Conservation (phyloP, 2,329 filamentous ascomycete genomes). For the Sporothrix humicola region DNA sequence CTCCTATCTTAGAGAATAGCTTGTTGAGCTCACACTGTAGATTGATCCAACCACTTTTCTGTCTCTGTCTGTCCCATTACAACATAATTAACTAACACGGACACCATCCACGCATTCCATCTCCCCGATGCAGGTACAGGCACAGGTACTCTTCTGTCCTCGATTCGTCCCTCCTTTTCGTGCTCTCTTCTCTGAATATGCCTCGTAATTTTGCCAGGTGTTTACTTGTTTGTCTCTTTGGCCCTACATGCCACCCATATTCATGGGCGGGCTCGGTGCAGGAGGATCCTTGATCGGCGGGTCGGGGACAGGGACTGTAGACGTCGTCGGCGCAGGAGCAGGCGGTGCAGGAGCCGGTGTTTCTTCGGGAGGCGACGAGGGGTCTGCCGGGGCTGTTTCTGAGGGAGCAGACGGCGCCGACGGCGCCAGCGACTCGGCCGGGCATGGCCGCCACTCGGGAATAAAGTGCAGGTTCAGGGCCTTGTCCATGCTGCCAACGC, state of each 20-base stretch:
- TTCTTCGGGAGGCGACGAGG: not conserved
- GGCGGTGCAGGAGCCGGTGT: not conserved
- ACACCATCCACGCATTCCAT: no score
- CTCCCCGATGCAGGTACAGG: no score
- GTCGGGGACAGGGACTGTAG: constrained; percentile 8
- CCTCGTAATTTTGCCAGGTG: not conserved
- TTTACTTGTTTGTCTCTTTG: no score
- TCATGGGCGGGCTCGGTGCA: constrained; percentile 18
- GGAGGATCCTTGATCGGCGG: constrained; percentile 25
- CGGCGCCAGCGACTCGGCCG: constrained; percentile 12
- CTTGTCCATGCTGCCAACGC: constrained; percentile 33
- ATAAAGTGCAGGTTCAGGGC: constrained; percentile 38
- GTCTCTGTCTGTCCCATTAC: not conserved
- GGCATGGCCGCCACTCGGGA: constrained; percentile 38
- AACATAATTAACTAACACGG: not conserved
- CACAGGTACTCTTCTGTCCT: no score
- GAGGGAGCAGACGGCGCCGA: not conserved
- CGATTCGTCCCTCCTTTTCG: no score
- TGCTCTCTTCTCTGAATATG: no score
- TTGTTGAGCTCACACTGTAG: not conserved
- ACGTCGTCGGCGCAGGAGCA: not conserved
- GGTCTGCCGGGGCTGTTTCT: not conserved
- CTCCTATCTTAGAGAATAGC: no score
- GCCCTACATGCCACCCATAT: constrained; percentile 28
- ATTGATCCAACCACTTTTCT: not conserved